Conservation (phyloP, 2,329 filamentous ascomycete genomes). For the Alternaria solani region DNA sequence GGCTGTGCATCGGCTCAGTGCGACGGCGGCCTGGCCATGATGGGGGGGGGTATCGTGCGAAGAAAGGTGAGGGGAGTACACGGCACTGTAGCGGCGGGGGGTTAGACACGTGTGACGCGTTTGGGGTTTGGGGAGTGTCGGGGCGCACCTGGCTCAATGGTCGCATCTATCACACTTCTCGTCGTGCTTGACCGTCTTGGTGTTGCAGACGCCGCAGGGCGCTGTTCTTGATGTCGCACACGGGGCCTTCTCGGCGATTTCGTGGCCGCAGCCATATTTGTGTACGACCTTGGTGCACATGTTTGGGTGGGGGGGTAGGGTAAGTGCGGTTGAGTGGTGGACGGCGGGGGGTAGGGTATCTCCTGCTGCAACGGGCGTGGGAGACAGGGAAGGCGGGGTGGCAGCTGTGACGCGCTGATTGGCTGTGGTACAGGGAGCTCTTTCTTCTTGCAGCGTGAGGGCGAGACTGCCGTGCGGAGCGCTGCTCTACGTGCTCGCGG, state of each 20-base stretch:
- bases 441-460: conserved; percentile 21
- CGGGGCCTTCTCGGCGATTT: conserved; percentile 52
- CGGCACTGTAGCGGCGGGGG: conserved; percentile 34
- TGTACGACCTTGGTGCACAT: conserved; percentile 60
- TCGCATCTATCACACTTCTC: conserved; percentile 58
- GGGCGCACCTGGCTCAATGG: conserved; percentile 50
- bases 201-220: conserved; percentile 53
- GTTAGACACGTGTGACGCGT: conserved; percentile 42
- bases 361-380: conserved; percentile 34
- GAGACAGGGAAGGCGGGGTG: conserved; percentile 33
- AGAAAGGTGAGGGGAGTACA: conserved; percentile 41
- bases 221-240: conserved; percentile 57
- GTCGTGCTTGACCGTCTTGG: conserved; percentile 57
- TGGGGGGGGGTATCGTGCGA: conserved; percentile 44
- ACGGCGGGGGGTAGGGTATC: conserved; percentile 27
- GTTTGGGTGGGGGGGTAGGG: conserved; percentile 28
- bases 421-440: conserved; percentile 32
- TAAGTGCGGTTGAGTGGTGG: conserved; percentile 20
- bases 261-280: conserved; percentile 58
- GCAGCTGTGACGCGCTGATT: conserved; percentile 35
- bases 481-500: conserved; percentile 15
- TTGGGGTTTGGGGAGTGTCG: conserved; percentile 11
- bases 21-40: conserved; percentile 43
- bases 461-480: conserved; percentile 19
- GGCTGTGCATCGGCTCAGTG: conserved; percentile 33